Evolutionary conservation across 805 yeast species (phyloP).

Genomic region (Starmerella ratchasimensis): DNA sequence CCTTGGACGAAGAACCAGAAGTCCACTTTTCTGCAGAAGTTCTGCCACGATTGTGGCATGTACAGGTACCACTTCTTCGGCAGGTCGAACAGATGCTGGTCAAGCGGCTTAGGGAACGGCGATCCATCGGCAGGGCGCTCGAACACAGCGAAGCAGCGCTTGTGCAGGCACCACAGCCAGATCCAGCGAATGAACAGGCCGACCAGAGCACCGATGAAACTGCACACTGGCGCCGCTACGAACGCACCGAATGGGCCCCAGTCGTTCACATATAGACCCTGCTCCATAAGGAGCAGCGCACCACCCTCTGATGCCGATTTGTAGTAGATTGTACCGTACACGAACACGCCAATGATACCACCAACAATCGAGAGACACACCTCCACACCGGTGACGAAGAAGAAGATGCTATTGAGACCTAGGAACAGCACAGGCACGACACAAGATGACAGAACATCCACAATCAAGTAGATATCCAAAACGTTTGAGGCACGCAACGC

Average conservation of each 20-base stretch:
- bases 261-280: constrained; percentile 64
- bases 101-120: constrained; percentile 11
- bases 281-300: constrained; percentile 43
- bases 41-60: not conserved
- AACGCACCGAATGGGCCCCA: constrained; percentile 96
- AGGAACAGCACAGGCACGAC: constrained; percentile 72
- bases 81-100: constrained; percentile 11
- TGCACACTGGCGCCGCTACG: constrained; percentile 78
- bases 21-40: constrained; percentile 13
- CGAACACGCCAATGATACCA: constrained; percentile 63
- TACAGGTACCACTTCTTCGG: constrained; percentile 19
- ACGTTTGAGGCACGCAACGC: constrained; percentile 75
- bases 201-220: constrained; percentile 43
- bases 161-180: constrained; percentile 8
- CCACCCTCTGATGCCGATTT: constrained; percentile 58
- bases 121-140: constrained; percentile 15
- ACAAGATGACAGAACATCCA: constrained; percentile 77
- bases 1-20: constrained; percentile 16
- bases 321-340: constrained; percentile 74
- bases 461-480: constrained; percentile 75
- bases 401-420: constrained; percentile 55
- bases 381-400: constrained; percentile 66
- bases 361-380: constrained; percentile 74
- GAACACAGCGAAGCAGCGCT: constrained; percentile 16
- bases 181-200: constrained; percentile 31